Evolutionary conservation across 2,329 filamentous ascomycete genomes (phyloP), one percentile per base, ranked within the genome.

Genomic region (Zalaria obscura): DNA sequence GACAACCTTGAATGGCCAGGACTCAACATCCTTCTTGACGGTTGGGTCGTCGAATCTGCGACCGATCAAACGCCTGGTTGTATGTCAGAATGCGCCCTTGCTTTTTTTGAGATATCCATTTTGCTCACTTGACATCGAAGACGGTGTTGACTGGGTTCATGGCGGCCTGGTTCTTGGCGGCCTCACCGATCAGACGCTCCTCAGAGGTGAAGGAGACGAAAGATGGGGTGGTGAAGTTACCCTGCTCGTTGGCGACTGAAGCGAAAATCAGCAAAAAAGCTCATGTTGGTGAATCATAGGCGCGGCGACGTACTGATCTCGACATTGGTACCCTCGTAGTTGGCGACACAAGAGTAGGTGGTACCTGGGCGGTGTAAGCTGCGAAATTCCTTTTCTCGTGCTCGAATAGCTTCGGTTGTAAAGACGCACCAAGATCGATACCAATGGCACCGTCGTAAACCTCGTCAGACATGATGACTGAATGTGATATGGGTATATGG

Each of bases 391-490:
- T 18, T 36, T 44, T 28, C 8, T 37, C 28, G 34, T 43, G 31
- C 31, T 29, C 26, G 32, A 40, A 29, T 34, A 42, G 36, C 27
- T 31, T 38, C 47, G 44, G 28, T 25, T 28, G 31, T n/a, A 31
- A 39, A 32, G 53, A 72, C 80, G 61, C 74, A 93, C 89, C 91
- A 73, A 98, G 78, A 81, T 98, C 91, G 75, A 98, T 98, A 80
- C 91, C 91, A 74, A 96, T 86, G 79, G 91, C 91, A 83, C 91
- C 91, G 68, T 98, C 91, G 70, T 96, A 98, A 61, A 93, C 80
- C 80, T 95, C 89, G 69, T 94, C 87, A 67, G 85, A 80, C 89
- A 95, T 95, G 65, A 71, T 85, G 63, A 53, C 59, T 56, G 36
- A 54, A 47, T 55, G 48, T 53, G 52, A 35, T 39, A 40, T 38